Conservation (phyloP, 78 protist genomes). For the Parvularia atlantis region DNA sequence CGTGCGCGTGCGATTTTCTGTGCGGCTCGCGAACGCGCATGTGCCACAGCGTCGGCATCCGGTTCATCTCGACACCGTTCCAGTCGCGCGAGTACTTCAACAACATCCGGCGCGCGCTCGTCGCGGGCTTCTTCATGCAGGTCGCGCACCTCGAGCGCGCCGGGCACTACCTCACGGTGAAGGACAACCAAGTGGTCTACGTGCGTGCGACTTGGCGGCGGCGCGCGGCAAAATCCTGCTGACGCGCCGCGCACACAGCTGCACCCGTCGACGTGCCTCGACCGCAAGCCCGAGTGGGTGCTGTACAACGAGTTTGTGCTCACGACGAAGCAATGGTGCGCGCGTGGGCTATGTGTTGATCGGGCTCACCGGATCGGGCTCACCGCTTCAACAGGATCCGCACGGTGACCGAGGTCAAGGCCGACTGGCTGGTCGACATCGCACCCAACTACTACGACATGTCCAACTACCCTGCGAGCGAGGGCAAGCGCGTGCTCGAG, state of each 20-base stretch:
- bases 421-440: slow-evolving; percentile 57
- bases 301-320: slow-evolving; percentile 96
- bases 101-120: slow-evolving; percentile 79
- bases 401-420: slow-evolving; percentile 75
- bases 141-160: slow-evolving; percentile 86
- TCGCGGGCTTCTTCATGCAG: slow-evolving; percentile 95
- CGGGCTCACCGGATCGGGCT: too few species aligned
- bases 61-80: slow-evolving; percentile 4
- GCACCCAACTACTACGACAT: slow-evolving; percentile 86
- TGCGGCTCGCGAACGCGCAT: too few species aligned
- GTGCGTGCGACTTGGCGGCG: background rate
- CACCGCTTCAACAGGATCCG: too few species aligned
- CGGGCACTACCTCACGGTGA: slow-evolving; percentile 88
- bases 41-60: too few species aligned
- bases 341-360: too few species aligned
- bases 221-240: background rate
- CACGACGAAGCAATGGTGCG: slow-evolving; percentile 84
- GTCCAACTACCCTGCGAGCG: slow-evolving; percentile 64
- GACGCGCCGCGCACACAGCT: slow-evolving; percentile 2
- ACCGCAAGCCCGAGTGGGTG: slow-evolving; percentile 90
- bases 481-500: slow-evolving; percentile 32
- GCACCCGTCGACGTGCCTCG: slow-evolving; percentile 90
- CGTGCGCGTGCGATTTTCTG: background rate
- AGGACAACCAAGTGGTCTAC: slow-evolving; percentile 79
- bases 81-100: slow-evolving; percentile 59